A percentile compares a stretch with the other conserved stretches of the same genome.
Conservation (phyloP, 2,329 filamentous ascomycete species). For the Claviceps sp. region DNA sequence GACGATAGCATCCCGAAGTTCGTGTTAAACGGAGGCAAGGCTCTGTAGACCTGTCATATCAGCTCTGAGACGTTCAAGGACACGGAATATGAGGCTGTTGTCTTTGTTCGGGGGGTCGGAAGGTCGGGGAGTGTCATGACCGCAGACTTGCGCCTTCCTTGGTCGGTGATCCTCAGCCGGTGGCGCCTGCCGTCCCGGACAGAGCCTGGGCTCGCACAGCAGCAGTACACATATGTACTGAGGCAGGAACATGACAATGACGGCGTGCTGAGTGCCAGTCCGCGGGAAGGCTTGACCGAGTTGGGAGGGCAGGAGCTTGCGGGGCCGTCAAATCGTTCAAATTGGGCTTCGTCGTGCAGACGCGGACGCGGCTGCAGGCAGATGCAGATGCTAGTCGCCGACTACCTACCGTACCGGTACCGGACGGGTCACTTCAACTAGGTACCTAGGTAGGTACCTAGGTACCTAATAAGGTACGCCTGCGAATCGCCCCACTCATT, state of each 20-base stretch:
- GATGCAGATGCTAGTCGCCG: too few relatives aligned
- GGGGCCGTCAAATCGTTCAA: too few relatives aligned
- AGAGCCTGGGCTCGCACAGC: neutral
- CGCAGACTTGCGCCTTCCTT: too few relatives aligned
- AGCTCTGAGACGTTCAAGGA: constrained; percentile 14
- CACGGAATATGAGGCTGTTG: constrained; percentile 10
- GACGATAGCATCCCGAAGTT: constrained; percentile 11
- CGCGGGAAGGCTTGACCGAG: too few relatives aligned
- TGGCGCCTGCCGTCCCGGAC: constrained; percentile 4
- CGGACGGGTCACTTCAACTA: too few relatives aligned
- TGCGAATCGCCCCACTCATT: too few relatives aligned
- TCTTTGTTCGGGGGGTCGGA: neutral
- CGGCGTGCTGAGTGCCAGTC: neutral
- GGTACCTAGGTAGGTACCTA: too few relatives aligned
- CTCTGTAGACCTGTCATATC: constrained; percentile 24
- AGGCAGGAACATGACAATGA: constrained; percentile 1
- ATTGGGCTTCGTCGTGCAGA: too few relatives aligned
- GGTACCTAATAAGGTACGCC: too few relatives aligned
- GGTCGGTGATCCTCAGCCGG: neutral
- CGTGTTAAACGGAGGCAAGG: constrained; percentile 8
- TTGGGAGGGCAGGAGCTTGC: too few relatives aligned
- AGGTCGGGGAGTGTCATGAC: neutral
- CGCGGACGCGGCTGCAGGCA: too few relatives aligned
- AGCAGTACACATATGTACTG: neutral
- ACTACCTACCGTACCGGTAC: too few relatives aligned